A percentile compares a stretch with the other conserved stretches of the same genome.
Conservation (phyloP, 192 early-diverging fungal genomes). For the Entomortierella chlamydospora region DNA sequence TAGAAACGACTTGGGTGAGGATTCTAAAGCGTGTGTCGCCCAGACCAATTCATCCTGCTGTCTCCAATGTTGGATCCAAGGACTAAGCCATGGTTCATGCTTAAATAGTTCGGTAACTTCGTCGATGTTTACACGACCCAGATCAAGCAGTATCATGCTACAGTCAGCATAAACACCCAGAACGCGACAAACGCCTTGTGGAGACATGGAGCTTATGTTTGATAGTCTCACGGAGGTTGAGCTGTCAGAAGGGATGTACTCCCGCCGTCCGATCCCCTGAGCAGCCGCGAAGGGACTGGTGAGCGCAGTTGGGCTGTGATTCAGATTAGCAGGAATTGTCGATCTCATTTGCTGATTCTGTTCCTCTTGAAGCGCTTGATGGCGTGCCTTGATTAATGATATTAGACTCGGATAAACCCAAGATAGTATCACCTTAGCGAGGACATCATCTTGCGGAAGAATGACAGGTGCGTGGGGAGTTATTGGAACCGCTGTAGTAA, state of each 20-base stretch:
- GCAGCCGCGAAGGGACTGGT: background rate
- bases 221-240: background rate
- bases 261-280: background rate
- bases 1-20: slow-evolving; percentile 2
- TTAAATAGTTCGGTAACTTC: slow-evolving; percentile 2
- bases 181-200: slow-evolving; percentile 3
- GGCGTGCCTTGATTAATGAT: slow-evolving; percentile 13
- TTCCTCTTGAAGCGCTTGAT: slow-evolving; percentile 14
- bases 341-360: slow-evolving; percentile 5
- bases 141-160: slow-evolving; percentile 12
- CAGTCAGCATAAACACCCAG: slow-evolving; percentile 22
- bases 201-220: background rate
- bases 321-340: background rate
- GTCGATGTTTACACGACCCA: background rate
- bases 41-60: slow-evolving; percentile 26
- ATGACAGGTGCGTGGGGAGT: background rate
- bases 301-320: background rate
- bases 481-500: background rate
- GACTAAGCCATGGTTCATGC: slow-evolving; percentile 9
- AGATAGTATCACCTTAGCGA: slow-evolving; percentile 3
- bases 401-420: slow-evolving; percentile 37
- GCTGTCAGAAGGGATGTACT: background rate
- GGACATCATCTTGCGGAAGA: slow-evolving; percentile 5
- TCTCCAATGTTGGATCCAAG: slow-evolving; percentile 15
- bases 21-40: slow-evolving; percentile 21